Base-by-base conservation (phyloP, 2,329 filamentous ascomycete species). In the Fusarium fracticaudum region DNA sequence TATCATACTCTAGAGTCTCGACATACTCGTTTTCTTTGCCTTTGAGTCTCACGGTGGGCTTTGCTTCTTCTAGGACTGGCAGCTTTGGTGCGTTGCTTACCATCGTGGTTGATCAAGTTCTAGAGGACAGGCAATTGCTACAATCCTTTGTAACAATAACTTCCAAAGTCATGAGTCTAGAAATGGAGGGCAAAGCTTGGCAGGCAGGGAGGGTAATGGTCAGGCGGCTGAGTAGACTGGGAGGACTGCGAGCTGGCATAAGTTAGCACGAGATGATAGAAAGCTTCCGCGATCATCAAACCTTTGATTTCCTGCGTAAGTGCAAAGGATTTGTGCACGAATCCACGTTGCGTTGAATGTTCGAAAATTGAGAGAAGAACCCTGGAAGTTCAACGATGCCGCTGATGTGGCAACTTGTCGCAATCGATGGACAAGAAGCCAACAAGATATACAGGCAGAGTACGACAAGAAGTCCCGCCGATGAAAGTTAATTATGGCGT, bases 381-480 rank as follows among this genome's bases (percentile, higher is more conserved):
- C 3, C 6, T 1, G 11, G 3, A 51, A 14, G 29, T 3, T 4
- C 5, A 33, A 1, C 5, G 22, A 33, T 24, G 15, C 11, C 3
- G 5, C 3, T 14, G 15, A 14, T 10, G 29, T 18, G 24, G 8
- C 11, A 33, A 1, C 15, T 24, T 7, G 29, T 24, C 11, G 22
- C 4, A 33, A 14, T 51, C 8, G 22, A 18, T 13, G 3, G 8
- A 1, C 3, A 50, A 18, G 29, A 3, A 24, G 10, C 11, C 15
- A 24, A 24, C 11, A 24, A 10, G 5, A 3, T 29, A 3, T 24
- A 24, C 3, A 33, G 3, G 1, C 7, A 18, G 29, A 18, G 5
- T n/a, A 7, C 0, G 0, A 13, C 3, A 10, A 18, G 15, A 33
- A n/a, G 2, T 0, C 10, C 1, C 2, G 3, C 0, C 0, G 33